These are phyloP conservation scores for Hordeum marinum DNA, from an alignment of 176 grass and related monocot species.

Conservation along the genomic window DNA sequence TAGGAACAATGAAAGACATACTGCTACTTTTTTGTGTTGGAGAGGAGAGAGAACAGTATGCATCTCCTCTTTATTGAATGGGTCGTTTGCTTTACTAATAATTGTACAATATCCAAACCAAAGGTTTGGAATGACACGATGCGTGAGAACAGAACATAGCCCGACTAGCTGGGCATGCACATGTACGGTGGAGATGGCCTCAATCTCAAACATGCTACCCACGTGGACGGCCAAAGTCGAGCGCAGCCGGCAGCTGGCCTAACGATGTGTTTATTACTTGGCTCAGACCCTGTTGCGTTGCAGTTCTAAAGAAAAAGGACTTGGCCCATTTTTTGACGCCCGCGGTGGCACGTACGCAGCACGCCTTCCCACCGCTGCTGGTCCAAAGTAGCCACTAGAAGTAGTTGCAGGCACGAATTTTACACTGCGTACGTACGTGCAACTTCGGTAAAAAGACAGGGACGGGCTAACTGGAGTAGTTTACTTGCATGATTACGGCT, in stretches of 20 bases:
- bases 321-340: conserved; percentile 26
- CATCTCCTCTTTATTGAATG: background rate
- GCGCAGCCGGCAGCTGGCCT: background rate
- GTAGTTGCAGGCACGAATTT: conserved; percentile 8
- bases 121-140: background rate
- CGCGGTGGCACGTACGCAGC: background rate
- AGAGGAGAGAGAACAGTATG: background rate
- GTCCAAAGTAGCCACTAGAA: conserved; percentile 31
- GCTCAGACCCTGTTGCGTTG: background rate
- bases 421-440: background rate
- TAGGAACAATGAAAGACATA: too few relatives aligned
- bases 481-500: conserved; percentile 25
- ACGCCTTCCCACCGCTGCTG: background rate
- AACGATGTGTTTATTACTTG: background rate
- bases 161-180: conserved; percentile 5
- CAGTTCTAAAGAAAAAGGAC: background rate
- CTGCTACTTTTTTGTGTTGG: background rate
- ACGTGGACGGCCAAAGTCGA: background rate
- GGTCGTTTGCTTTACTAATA: background rate
- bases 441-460: background rate
- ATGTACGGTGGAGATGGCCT: background rate
- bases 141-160: background rate
- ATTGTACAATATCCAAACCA: background rate
- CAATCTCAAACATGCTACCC: background rate
- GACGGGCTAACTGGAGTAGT: background rate